A percentile compares a stretch with the other conserved stretches of the same genome.
These are phyloP conservation scores for Saccharomyces hybrid DNA, from an alignment of 1,139 yeast species.

Conservation along the genomic window DNA sequence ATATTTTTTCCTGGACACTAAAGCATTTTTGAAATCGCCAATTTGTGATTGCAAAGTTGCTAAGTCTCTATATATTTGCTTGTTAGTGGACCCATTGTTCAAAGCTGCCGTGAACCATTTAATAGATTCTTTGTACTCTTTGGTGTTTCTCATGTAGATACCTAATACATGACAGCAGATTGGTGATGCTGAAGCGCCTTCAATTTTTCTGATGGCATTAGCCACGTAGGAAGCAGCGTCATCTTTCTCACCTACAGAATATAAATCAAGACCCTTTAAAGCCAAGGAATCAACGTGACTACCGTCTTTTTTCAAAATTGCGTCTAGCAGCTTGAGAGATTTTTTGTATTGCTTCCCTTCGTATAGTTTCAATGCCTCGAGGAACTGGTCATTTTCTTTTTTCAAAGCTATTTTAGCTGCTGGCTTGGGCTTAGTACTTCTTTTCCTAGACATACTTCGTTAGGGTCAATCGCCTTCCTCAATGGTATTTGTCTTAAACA, in stretches of 20 bases:
- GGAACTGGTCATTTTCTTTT: conserved; percentile 57
- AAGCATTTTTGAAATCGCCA: conserved; percentile 62
- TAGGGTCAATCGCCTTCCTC: neutral
- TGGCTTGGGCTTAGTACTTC: conserved; percentile 14
- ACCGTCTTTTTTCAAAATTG: conserved; percentile 67
- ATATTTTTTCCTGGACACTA: conserved; percentile 57
- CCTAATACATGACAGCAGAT: conserved; percentile 84
- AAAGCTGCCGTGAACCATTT: conserved; percentile 73
- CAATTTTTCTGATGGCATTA: conserved; percentile 54
- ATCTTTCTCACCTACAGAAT: conserved; percentile 44
- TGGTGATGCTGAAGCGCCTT: conserved; percentile 41
- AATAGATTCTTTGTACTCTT: conserved; percentile 69
- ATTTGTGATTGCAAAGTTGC: conserved; percentile 72
- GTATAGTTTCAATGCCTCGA: conserved; percentile 75
- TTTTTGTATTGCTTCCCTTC: conserved; percentile 85
- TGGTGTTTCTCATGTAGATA: conserved; percentile 64
- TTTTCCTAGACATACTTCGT: conserved; percentile 20
- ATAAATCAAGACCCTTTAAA: conserved; percentile 69
- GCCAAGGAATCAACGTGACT: conserved; percentile 77
- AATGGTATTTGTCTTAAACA: neutral
- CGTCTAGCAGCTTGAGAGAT: conserved; percentile 69
- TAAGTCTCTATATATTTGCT: conserved; percentile 74
- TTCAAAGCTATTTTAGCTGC: conserved; percentile 33
- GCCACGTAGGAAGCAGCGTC: conserved; percentile 61
- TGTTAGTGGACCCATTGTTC: conserved; percentile 73